Evolutionary conservation across 2,329 filamentous ascomycete genomes (phyloP).

Genomic region (Penicillium sp.): DNA sequence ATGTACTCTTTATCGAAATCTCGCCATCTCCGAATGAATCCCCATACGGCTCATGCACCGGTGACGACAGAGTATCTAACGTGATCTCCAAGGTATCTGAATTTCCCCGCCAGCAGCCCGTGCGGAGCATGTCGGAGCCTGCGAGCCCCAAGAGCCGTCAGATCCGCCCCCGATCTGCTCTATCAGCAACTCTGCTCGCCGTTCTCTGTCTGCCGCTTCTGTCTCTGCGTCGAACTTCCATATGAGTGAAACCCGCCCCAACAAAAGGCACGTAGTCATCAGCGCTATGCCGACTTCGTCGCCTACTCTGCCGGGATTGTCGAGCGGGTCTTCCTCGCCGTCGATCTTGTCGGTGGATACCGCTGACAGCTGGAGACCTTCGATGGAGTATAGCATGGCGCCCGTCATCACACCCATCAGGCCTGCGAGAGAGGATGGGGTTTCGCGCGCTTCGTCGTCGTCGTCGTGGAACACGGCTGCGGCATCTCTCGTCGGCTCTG

Average conservation of each 20-base stretch:
- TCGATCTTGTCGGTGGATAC: constrained; percentile 33
- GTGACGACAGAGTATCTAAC: not conserved
- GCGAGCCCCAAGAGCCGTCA: not conserved
- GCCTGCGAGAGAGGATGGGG: not conserved
- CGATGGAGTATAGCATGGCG: not conserved
- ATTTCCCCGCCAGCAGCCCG: not conserved
- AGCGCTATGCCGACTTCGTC: constrained; percentile 17
- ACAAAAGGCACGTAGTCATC: constrained; percentile 12
- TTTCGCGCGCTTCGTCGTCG: constrained; percentile 22
- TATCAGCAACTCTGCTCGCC: not conserved
- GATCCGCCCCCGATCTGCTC: not conserved
- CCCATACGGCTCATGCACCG: not conserved
- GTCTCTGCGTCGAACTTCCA: not conserved
- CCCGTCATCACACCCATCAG: constrained; percentile 8
- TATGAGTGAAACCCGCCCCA: not conserved
- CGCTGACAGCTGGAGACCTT: constrained; percentile 1
- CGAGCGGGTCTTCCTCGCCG: constrained; percentile 28
- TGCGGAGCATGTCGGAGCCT: constrained; percentile 25
- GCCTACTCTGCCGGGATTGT: constrained; percentile 30
- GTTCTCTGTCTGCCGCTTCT: not conserved
- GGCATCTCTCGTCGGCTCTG: constrained; percentile 2
- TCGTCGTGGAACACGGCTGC: constrained; percentile 24
- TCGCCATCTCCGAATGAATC: no score
- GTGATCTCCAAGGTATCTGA: not conserved
- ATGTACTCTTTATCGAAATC: no score